Conservation (phyloP, 805 yeast species). For the Dipodascopsis uninucleata region DNA sequence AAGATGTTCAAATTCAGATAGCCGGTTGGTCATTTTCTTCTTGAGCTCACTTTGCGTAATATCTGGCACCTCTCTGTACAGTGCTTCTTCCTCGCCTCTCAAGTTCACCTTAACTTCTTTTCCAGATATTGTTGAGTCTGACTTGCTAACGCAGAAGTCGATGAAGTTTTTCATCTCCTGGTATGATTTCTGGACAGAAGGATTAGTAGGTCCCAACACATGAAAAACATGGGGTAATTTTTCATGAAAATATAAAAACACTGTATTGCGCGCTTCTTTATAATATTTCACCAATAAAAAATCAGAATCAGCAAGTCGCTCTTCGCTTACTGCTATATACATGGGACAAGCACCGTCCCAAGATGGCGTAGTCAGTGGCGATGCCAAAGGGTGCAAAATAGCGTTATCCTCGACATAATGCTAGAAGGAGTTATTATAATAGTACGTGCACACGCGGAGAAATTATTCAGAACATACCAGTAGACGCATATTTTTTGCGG, state of each 20-base stretch:
- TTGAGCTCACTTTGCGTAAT: constrained; percentile 8
- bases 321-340: constrained; percentile 11
- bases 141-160: constrained; percentile 5
- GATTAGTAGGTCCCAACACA: constrained; percentile 11
- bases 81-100: constrained; percentile 10
- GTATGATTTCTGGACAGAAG: constrained; percentile 16
- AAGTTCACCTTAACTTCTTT: constrained; percentile 3
- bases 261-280: constrained; percentile 14
- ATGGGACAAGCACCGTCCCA: constrained; percentile 25
- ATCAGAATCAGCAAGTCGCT: constrained; percentile 21
- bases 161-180: constrained; percentile 11
- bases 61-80: constrained; percentile 4
- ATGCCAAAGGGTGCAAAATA: constrained; percentile 22
- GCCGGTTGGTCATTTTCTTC: constrained; percentile 13
- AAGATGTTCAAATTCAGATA: constrained; percentile 9
- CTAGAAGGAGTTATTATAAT: not conserved
- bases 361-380: constrained; percentile 18
- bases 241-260: constrained; percentile 20
- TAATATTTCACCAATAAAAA: constrained; percentile 10
- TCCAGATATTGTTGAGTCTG: constrained; percentile 3
- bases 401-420: constrained; percentile 23
- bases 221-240: constrained; percentile 24
- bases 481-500: constrained; percentile 14
- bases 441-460: not conserved
- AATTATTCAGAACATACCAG: constrained; percentile 7